phyloP scores from a whole-genome alignment of 2,329 filamentous ascomycete genomes.

The Paecilomyces variotii region DNA sequence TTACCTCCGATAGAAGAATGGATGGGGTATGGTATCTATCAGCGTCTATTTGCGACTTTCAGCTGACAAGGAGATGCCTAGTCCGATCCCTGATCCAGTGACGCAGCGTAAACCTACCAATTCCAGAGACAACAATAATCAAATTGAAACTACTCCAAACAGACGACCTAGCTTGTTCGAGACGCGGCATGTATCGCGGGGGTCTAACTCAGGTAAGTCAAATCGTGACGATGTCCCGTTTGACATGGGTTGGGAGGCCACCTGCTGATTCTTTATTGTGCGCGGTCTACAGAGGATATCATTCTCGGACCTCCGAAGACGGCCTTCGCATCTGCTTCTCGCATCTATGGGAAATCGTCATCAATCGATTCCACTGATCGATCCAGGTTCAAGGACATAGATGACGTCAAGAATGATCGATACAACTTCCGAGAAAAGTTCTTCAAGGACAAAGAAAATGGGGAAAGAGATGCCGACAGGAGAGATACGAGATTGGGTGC shows the following conservation, averaged over 20 bases:
- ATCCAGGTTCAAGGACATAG: slow-evolving; percentile 46
- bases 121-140: slow-evolving; percentile 25
- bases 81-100: slow-evolving; percentile 35
- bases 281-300: slow-evolving; percentile 61
- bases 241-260: not conserved
- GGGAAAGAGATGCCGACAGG: slow-evolving; percentile 29
- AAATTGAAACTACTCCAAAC: slow-evolving; percentile 22
- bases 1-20: slow-evolving; percentile 85
- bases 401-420: slow-evolving; percentile 51
- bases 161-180: slow-evolving; percentile 37
- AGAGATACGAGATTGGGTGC: slow-evolving; percentile 26
- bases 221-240: slow-evolving; percentile 3
- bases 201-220: slow-evolving; percentile 39
- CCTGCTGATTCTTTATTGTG: slow-evolving; percentile 13
- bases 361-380: slow-evolving; percentile 39
- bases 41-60: slow-evolving; percentile 7
- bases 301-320: slow-evolving; percentile 78
- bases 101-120: slow-evolving; percentile 31
- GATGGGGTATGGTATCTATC: slow-evolving; percentile 66
- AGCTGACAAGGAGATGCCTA: slow-evolving; percentile 17
- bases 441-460: slow-evolving; percentile 29
- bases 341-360: slow-evolving; percentile 37
- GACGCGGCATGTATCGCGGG: slow-evolving; percentile 38
- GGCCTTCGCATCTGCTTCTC: slow-evolving; percentile 70
- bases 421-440: slow-evolving; percentile 50